Conservation (phyloP, 2,329 filamentous ascomycete species). For the Pezicula radicicola region DNA sequence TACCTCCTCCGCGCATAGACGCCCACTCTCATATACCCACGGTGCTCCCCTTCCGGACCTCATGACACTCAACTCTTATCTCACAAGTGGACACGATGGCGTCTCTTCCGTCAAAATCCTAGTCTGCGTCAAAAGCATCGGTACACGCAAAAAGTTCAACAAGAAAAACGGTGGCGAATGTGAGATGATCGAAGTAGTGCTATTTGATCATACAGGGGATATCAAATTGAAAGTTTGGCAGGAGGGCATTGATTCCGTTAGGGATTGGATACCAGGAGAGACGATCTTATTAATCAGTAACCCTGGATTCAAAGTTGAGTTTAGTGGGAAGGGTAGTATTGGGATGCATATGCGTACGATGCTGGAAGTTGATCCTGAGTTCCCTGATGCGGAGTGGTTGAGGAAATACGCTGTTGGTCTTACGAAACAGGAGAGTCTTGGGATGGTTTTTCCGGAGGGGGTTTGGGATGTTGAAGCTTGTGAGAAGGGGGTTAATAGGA, state of each 20-base stretch:
- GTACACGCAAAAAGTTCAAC: conserved; percentile 46
- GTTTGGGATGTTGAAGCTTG: conserved; percentile 34
- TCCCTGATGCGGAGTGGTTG: conserved; percentile 51
- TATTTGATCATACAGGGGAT: conserved; percentile 57
- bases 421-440: conserved; percentile 46
- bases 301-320: conserved; percentile 22
- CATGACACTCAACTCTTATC: conserved; percentile 54
- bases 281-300: conserved; percentile 47
- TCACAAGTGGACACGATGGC: conserved; percentile 49
- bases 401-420: conserved; percentile 43
- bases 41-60: conserved; percentile 38
- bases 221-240: conserved; percentile 53
- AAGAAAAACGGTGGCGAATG: conserved; percentile 42
- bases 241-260: conserved; percentile 41
- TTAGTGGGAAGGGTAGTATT: conserved; percentile 22
- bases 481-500: conserved; percentile 28
- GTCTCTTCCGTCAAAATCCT: conserved; percentile 47
- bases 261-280: conserved; percentile 41
- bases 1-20: conserved; percentile 41
- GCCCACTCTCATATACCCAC: conserved; percentile 40
- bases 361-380: conserved; percentile 52
- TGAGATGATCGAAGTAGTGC: conserved; percentile 44
- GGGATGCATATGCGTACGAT: conserved; percentile 40
- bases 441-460: conserved; percentile 42
- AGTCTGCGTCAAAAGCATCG: conserved; percentile 56